phyloP scores from a whole-genome alignment of 768 basidiomycete genomes.

The Hericium coralloides region DNA sequence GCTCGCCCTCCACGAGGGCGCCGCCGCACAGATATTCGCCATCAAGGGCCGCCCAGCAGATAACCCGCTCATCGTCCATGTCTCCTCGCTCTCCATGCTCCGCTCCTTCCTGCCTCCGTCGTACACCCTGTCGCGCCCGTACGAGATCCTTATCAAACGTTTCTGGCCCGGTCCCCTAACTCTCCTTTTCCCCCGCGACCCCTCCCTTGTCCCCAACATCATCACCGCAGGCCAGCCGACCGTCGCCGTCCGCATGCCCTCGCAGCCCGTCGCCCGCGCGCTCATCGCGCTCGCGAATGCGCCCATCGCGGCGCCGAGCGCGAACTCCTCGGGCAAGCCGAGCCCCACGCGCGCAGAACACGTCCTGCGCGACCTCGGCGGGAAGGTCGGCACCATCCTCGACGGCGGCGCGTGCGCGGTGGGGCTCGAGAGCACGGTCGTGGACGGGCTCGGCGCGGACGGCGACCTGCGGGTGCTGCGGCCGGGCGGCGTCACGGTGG shows the following conservation, averaged over 20 bases:
- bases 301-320: slow-evolving; percentile 91
- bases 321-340: slow-evolving; percentile 90
- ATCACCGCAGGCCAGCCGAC: slow-evolving; percentile 75
- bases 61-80: slow-evolving; percentile 96
- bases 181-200: slow-evolving; percentile 75
- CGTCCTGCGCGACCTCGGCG: slow-evolving; percentile 69
- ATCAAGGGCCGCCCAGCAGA: slow-evolving; percentile 91
- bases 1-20: slow-evolving; percentile 54
- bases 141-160: slow-evolving; percentile 62
- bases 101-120: slow-evolving; percentile 55
- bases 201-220: slow-evolving; percentile 52
- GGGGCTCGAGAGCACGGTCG: slow-evolving; percentile 92
- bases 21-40: slow-evolving; percentile 68
- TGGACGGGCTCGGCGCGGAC: slow-evolving; percentile 75
- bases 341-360: slow-evolving; percentile 88
- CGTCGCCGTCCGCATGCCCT: slow-evolving; percentile 90
- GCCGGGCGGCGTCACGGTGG: slow-evolving; percentile 89
- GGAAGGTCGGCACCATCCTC: slow-evolving; percentile 66
- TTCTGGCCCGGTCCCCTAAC: slow-evolving; percentile 98
- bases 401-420: slow-evolving; percentile 91
- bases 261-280: slow-evolving; percentile 86
- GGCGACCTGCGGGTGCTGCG: slow-evolving; percentile 75
- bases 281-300: slow-evolving; percentile 66
- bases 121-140: slow-evolving; percentile 55
- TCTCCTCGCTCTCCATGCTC: slow-evolving; percentile 83